Conservation (phyloP, 495 filamentous ascomycete species). For the Penicillium chermesinum region DNA sequence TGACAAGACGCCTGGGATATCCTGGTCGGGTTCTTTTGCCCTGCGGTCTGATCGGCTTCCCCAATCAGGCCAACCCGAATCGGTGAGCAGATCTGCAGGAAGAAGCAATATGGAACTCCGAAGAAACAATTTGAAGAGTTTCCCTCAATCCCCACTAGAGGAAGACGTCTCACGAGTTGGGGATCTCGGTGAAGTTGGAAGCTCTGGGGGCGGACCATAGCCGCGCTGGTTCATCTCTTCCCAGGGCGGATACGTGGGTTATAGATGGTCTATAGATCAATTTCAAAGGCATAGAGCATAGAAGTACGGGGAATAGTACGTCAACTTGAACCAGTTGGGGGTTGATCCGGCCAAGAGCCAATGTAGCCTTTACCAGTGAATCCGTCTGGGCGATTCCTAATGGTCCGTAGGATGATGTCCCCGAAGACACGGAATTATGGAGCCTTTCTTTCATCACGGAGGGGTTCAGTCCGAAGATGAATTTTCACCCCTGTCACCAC, state of each 20-base stretch:
- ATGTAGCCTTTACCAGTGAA: no score
- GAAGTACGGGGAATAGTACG: no score
- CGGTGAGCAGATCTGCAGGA: not conserved
- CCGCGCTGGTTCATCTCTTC: not conserved
- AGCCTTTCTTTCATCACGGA: not conserved
- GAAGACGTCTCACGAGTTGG: not conserved
- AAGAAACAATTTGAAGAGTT: not conserved
- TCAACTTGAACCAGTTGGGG: no score
- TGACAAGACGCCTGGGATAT: not conserved
- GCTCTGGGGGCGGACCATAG: not conserved
- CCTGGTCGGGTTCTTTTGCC: not conserved
- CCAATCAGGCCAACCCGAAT: constrained; percentile 16
- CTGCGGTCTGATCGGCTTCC: constrained; percentile 9
- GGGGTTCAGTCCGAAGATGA: not conserved
- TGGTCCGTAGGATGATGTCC: not conserved
- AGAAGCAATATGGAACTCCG: not conserved
- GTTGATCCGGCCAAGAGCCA: no score
- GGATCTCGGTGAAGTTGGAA: not conserved
- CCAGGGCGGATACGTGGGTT: not conserved
- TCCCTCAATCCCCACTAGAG: not conserved
- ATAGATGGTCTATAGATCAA: no score
- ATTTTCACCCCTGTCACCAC: not conserved
- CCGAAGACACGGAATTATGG: not conserved
- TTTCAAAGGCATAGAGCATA: no score
- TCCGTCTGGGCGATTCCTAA: no score